phyloP scores from a whole-genome alignment of 768 basidiomycete species.

The Mycena vitilis region DNA sequence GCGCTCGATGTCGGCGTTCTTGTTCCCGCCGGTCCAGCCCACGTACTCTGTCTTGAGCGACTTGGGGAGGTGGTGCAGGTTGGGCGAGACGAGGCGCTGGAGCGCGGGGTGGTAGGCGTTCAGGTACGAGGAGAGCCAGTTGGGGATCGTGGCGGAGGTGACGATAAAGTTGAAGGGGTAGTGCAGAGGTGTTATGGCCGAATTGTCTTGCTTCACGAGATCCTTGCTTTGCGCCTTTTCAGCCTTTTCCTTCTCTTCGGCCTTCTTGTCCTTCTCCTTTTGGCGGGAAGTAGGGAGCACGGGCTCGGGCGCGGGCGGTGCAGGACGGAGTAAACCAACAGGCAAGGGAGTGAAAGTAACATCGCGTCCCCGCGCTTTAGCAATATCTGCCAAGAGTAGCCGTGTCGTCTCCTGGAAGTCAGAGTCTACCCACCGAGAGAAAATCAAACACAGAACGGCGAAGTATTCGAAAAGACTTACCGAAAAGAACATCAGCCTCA shows the following conservation, averaged over 20 bases:
- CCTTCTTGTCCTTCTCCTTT: conserved; percentile 28
- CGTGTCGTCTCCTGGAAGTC: conserved; percentile 86
- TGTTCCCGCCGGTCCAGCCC: conserved; percentile 82
- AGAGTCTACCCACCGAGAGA: conserved; percentile 61
- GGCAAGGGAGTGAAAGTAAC: conserved; percentile 48
- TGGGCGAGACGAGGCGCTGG: conserved; percentile 82
- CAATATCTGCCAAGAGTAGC: conserved; percentile 76
- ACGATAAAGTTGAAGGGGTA: conserved; percentile 88
- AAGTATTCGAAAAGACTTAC: conserved; percentile 53
- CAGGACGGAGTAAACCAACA: conserved; percentile 40
- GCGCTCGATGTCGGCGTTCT: conserved; percentile 81
- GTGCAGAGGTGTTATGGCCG: conserved; percentile 46
- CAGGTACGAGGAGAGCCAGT: conserved; percentile 75
- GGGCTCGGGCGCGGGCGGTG: conserved; percentile 24
- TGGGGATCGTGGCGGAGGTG: conserved; percentile 89
- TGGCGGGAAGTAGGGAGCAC: conserved; percentile 28
- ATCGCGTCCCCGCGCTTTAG: conserved; percentile 65
- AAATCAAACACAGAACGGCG: neutral
- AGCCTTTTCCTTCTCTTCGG: conserved; percentile 12
- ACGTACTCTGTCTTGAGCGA: conserved; percentile 79
- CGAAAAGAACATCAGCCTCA: conserved; percentile 91
- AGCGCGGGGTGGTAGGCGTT: conserved; percentile 69
- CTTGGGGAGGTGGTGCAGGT: conserved; percentile 81
- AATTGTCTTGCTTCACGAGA: conserved; percentile 10
- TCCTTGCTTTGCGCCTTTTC: conserved; percentile 6